Percentiles rank a stretch among this genome's conserved stretches.
These are phyloP conservation scores for Aureobasidium vineae DNA, from an alignment of 2,329 filamentous ascomycete genomes.

Conservation along the genomic window DNA sequence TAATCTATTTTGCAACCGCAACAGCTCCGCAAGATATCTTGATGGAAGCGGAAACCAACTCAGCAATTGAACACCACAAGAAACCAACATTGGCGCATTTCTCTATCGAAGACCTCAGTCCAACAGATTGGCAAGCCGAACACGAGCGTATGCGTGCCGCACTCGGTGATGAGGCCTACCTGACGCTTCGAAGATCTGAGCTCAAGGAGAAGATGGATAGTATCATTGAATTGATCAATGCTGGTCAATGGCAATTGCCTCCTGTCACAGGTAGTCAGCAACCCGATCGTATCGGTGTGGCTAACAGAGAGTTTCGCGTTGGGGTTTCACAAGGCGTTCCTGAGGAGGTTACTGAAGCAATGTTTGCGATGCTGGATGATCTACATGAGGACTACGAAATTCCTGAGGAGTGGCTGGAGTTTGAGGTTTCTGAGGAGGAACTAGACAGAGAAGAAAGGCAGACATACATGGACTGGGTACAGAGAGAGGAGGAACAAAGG, in stretches of 20 bases:
- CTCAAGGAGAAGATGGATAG: not conserved
- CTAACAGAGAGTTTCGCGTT: not conserved
- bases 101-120: not conserved
- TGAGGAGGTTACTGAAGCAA: not conserved
- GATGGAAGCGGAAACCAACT: not conserved
- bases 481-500: not conserved
- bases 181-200: not conserved
- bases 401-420: not conserved
- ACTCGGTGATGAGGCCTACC: not conserved
- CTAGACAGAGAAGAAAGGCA: not conserved
- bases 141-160: not conserved
- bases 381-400: not conserved
- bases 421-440: not conserved
- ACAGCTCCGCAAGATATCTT: not conserved
- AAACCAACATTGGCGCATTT: not conserved
- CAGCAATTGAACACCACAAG: not conserved
- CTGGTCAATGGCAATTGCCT: not conserved
- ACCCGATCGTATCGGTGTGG: not conserved
- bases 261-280: not conserved
- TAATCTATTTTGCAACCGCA: not conserved
- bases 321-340: not conserved
- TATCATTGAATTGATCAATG: not conserved
- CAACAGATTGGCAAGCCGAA: not conserved
- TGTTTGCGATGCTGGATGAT: not conserved
- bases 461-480: not conserved